A percentile compares a stretch with the other conserved stretches of the same genome.
Evolutionary conservation across 345 rosid genomes (phyloP).

Genomic region (Cardamine chenopodiifolia): DNA sequence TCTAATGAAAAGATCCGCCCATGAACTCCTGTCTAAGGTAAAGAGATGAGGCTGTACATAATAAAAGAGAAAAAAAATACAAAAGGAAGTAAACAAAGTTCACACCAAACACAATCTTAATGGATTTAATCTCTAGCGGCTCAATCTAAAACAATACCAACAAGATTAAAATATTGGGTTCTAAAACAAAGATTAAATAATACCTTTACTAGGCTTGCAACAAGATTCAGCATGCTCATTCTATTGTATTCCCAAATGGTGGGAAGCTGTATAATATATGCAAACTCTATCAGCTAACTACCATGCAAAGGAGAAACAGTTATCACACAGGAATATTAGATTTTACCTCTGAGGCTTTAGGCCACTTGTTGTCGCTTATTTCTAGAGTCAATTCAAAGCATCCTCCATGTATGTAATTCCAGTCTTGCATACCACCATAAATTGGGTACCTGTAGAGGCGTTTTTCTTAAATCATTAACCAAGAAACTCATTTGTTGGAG

Average conservation of each 20-base stretch:
- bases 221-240: slow-evolving; percentile 91
- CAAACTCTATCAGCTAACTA: slow-evolving; percentile 33
- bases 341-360: slow-evolving; percentile 76
- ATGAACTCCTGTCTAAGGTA: slow-evolving; percentile 81
- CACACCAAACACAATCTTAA: background rate
- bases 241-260: slow-evolving; percentile 86
- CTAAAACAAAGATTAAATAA: background rate
- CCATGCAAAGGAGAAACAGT: slow-evolving; percentile 20
- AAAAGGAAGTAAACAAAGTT: background rate
- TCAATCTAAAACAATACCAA: slow-evolving; percentile 4
- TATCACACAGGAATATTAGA: slow-evolving; percentile 10
- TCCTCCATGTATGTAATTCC: slow-evolving; percentile 94
- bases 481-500: slow-evolving; percentile 10
- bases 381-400: slow-evolving; percentile 98
- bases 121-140: background rate
- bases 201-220: slow-evolving; percentile 83
- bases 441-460: slow-evolving; percentile 80
- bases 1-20: slow-evolving; percentile 85
- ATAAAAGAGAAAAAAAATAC: background rate
- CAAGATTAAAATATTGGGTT: background rate
- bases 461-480: slow-evolving; percentile 29
- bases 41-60: slow-evolving; percentile 19
- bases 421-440: slow-evolving; percentile 99
- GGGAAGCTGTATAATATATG: slow-evolving; percentile 61
- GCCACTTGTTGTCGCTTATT: slow-evolving; percentile 94